These are phyloP conservation scores for Cordyceps sp. DNA, from an alignment of 2,329 filamentous ascomycete species.

Conservation along the genomic window DNA sequence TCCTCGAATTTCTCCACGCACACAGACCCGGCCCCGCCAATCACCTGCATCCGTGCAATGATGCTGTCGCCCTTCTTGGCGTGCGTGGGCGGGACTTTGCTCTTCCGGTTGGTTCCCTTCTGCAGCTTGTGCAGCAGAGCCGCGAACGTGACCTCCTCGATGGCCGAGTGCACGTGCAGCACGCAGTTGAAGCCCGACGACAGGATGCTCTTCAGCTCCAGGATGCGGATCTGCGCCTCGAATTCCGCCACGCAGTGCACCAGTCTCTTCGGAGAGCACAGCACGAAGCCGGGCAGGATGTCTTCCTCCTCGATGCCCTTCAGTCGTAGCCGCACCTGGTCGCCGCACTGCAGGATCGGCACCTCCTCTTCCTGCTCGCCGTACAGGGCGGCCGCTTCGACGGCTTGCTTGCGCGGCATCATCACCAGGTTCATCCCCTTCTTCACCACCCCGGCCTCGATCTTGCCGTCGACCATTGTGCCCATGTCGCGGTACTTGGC, in stretches of 20 bases:
- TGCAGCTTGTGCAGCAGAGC: conserved; percentile 84
- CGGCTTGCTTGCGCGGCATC: conserved; percentile 84
- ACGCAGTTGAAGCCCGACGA: conserved; percentile 96
- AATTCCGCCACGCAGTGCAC: conserved; percentile 83
- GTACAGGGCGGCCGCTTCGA: conserved; percentile 73
- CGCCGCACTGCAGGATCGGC: conserved; percentile 65
- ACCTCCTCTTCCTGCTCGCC: conserved; percentile 95
- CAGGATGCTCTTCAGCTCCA: conserved; percentile 88
- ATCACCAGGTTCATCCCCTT: conserved; percentile 75
- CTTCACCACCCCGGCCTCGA: conserved; percentile 86
- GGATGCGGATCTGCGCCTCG: conserved; percentile 89
- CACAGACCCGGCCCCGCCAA: conserved; percentile 67
- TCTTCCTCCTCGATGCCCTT: conserved; percentile 97
- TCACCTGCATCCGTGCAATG: conserved; percentile 82
- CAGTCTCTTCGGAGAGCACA: conserved; percentile 85
- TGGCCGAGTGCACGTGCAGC: conserved; percentile 89
- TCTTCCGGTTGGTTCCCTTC: conserved; percentile 85
- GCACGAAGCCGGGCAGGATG: conserved; percentile 83
- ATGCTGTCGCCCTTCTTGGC: conserved; percentile 70
- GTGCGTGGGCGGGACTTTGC: conserved; percentile 83
- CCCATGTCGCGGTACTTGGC: conserved; percentile 97
- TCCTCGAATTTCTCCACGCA: conserved; percentile 93
- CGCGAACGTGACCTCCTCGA: conserved; percentile 90
- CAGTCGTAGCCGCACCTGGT: conserved; percentile 83
- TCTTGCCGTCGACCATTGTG: conserved; percentile 94